phyloP scores from a whole-genome alignment of 495 filamentous ascomycete species.

The Podospora pseudopauciseta region DNA sequence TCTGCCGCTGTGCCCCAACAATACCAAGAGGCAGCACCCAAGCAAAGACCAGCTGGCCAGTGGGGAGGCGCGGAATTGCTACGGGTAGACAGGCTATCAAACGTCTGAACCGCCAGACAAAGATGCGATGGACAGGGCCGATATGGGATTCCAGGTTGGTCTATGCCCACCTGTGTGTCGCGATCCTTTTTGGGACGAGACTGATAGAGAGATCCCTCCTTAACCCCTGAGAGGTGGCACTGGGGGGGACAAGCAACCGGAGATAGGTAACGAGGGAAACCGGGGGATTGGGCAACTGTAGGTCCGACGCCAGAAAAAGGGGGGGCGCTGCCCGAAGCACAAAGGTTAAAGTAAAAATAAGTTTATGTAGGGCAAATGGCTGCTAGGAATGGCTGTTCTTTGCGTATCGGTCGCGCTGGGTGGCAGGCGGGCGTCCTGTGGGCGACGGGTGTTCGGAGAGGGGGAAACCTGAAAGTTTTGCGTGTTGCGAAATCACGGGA shows the following conservation, averaged over 20 bases:
- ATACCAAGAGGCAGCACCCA: not conserved
- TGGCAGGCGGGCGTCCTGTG: slow-evolving; percentile 18
- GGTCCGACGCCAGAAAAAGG: not conserved
- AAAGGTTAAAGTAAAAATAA: not conserved
- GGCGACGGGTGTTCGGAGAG: slow-evolving; percentile 10
- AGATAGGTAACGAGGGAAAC: not conserved
- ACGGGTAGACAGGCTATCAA: not conserved
- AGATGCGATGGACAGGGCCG: not conserved
- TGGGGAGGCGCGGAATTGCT: not conserved
- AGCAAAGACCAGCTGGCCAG: not conserved
- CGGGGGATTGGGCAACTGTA: not conserved
- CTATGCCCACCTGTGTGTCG: slow-evolving; percentile 1
- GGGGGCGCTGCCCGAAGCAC: not conserved
- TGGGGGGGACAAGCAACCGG: not conserved
- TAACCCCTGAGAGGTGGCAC: slow-evolving; percentile 2
- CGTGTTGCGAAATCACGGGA: slow-evolving; percentile 29
- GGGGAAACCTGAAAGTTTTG: slow-evolving; percentile 17
- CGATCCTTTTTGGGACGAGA: not conserved
- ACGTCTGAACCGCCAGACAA: not conserved
- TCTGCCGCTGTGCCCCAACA: not conserved
- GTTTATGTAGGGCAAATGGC: not conserved
- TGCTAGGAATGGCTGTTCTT: slow-evolving; percentile 7
- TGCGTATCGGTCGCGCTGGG: slow-evolving; percentile 10
- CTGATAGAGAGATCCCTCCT: not conserved
- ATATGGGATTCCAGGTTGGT: not conserved